Percentiles rank a stretch among this genome's conserved stretches.
Conservation (phyloP, 129 eudicot species). For the Gnaphalium uliginosum region DNA sequence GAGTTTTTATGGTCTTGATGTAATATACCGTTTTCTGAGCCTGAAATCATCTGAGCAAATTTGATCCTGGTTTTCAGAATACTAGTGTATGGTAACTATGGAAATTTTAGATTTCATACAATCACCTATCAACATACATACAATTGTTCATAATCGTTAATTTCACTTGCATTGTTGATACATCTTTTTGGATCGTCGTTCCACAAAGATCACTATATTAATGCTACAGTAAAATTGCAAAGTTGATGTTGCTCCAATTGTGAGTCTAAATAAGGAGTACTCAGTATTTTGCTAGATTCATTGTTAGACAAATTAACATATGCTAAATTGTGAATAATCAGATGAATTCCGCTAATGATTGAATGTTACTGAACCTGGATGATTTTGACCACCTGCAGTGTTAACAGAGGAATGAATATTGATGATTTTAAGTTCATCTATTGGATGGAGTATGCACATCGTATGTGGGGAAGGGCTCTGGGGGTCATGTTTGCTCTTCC, state of each 20-base stretch:
- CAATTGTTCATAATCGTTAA: not conserved
- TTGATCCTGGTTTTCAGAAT: not conserved
- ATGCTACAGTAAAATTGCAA: conserved; percentile 37
- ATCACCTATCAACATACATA: not conserved
- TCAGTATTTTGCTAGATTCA: conserved; percentile 24
- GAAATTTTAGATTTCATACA: not conserved
- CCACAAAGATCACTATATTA: conserved; percentile 41
- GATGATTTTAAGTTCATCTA: conserved; percentile 95
- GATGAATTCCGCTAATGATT: not conserved
- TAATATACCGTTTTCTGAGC: not conserved
- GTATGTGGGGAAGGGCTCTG: conserved; percentile 99
- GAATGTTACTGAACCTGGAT: conserved; percentile 18
- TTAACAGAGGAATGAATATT: conserved; percentile 84
- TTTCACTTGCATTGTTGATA: conserved; percentile 34
- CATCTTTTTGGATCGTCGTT: conserved; percentile 45
- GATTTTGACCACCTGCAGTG: conserved; percentile 44
- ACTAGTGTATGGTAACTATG: not conserved
- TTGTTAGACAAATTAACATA: not conserved
- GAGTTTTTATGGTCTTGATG: conserved; percentile 10
- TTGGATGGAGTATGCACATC: conserved; percentile 99
- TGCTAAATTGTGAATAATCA: not conserved
- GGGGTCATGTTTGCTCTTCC: conserved; percentile 97
- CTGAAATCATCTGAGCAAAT: conserved; percentile 6
- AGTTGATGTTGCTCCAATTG: conserved; percentile 28
- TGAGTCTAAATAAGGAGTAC: conserved; percentile 23